phyloP scores from a whole-genome alignment of 371 early-diverging fungal species.

The Parasitella parasitica region DNA sequence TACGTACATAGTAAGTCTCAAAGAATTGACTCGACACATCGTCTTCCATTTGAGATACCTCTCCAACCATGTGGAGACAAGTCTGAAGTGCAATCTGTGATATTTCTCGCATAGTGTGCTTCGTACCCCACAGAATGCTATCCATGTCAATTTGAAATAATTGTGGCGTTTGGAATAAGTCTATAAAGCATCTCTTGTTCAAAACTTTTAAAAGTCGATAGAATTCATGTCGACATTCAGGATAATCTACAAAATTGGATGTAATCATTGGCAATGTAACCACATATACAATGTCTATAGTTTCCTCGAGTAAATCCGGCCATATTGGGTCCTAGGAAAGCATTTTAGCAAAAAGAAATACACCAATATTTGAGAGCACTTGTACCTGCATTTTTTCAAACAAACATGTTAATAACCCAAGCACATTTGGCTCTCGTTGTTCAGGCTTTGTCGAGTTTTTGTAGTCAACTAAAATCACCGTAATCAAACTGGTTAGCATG shows the following conservation, averaged over 20 bases:
- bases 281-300: slow-evolving; percentile 81
- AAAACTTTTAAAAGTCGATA: slow-evolving; percentile 82
- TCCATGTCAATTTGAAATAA: slow-evolving; percentile 81
- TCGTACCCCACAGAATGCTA: slow-evolving; percentile 94
- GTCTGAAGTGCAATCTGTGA: slow-evolving; percentile 84
- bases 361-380: too few species aligned
- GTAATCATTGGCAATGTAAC: slow-evolving; percentile 92
- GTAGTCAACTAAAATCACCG: slow-evolving; percentile 82
- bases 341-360: not conserved
- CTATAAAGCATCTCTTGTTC: slow-evolving; percentile 78
- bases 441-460: slow-evolving; percentile 69
- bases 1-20: slow-evolving; percentile 77
- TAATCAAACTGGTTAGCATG: slow-evolving; percentile 80
- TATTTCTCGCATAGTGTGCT: slow-evolving; percentile 93
- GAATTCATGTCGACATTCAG: slow-evolving; percentile 90
- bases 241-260: slow-evolving; percentile 90
- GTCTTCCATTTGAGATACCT: slow-evolving; percentile 62
- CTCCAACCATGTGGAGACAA: slow-evolving; percentile 73
- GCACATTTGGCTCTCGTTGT: slow-evolving; percentile 80
- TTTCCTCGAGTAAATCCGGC: slow-evolving; percentile 38
- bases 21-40: slow-evolving; percentile 81
- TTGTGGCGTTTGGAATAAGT: slow-evolving; percentile 63
- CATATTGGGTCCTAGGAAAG: slow-evolving; percentile 7
- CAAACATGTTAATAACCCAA: slow-evolving; percentile 78
- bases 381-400: slow-evolving; percentile 68